These are phyloP conservation scores for Pinus taeda DNA, from an alignment of 75 land plant species.

Conservation along the genomic window DNA sequence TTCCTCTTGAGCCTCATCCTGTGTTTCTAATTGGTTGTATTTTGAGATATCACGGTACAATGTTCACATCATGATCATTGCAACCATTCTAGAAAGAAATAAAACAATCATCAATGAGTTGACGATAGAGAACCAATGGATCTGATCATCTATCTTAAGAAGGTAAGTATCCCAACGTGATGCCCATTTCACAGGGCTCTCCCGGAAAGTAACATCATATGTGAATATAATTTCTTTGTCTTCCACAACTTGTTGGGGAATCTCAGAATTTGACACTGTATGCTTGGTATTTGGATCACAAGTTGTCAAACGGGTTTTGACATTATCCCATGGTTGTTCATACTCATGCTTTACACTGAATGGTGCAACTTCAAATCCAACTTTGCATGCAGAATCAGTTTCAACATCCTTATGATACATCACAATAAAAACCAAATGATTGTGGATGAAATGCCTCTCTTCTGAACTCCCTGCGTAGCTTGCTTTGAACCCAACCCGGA, in stretches of 20 bases:
- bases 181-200: conserved; percentile 63
- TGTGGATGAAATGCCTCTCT: conserved; percentile 71
- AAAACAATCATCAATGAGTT: conserved; percentile 71
- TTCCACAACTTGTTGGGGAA: conserved; percentile 80
- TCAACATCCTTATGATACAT: conserved; percentile 67
- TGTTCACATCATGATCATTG: conserved; percentile 84
- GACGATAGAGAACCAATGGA: conserved; percentile 75
- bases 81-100: conserved; percentile 70
- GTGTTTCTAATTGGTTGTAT: conserved; percentile 72
- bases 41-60: conserved; percentile 73
- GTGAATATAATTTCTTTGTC: conserved; percentile 75
- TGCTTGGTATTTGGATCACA: conserved; percentile 76
- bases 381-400: conserved; percentile 73
- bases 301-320: conserved; percentile 50
- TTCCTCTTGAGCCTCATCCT: conserved; percentile 76
- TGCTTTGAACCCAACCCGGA: conserved; percentile 76
- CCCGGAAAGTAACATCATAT: conserved; percentile 80
- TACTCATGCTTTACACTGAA: conserved; percentile 83
- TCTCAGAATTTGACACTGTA: conserved; percentile 35
- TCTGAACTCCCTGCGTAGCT: conserved; percentile 56
- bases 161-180: conserved; percentile 81
- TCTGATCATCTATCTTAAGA: conserved; percentile 64
- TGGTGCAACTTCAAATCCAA: conserved; percentile 93
- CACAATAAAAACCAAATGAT: conserved; percentile 74
- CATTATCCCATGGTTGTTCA: conserved; percentile 58